These are phyloP conservation scores for Silybum marianum DNA, from an alignment of 129 eudicot genomes.

Conservation along the genomic window DNA sequence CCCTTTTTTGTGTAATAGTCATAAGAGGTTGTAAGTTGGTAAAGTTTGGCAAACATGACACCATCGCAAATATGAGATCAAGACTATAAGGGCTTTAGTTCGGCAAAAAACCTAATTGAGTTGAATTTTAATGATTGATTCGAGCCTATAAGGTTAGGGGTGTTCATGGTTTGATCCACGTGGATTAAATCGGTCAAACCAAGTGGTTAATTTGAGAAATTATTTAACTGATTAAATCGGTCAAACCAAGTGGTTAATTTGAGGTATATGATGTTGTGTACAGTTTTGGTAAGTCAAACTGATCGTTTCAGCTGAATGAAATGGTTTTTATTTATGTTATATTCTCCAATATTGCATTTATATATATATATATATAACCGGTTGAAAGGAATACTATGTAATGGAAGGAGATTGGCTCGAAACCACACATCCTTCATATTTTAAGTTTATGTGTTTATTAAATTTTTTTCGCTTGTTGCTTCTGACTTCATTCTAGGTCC, in stretches of 20 bases:
- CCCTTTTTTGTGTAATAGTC: background rate
- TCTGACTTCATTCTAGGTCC: background rate
- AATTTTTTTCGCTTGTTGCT: background rate
- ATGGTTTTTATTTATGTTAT: background rate
- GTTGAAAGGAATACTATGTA: background rate
- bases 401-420: background rate
- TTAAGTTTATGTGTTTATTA: background rate
- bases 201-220: background rate
- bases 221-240: no score
- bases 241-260: background rate
- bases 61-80: background rate
- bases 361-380: background rate
- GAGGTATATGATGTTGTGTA: background rate
- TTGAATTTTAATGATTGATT: background rate
- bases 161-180: no score
- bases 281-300: background rate
- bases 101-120: background rate
- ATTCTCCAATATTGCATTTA: background rate
- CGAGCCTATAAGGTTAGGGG: background rate
- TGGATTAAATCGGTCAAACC: no score
- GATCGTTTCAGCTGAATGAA: background rate
- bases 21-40: background rate
- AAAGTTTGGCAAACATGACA: slow-evolving; percentile 7
- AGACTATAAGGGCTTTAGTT: background rate
- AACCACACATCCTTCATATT: background rate